phyloP scores from a whole-genome alignment of 75 land plant species.

The Pinus taeda region DNA sequence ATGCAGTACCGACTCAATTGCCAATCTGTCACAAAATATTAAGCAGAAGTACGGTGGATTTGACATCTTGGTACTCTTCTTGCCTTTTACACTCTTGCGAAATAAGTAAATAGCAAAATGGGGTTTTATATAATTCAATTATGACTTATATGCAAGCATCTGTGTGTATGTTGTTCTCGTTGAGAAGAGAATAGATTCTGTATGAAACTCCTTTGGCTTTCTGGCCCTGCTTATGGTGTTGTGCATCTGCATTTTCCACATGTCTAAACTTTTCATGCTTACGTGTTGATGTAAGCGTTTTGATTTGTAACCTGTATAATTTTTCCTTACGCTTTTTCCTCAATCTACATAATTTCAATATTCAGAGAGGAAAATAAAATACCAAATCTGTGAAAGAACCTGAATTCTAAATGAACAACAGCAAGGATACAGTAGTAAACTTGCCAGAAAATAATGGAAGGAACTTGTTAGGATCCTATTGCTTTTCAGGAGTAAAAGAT shows the following conservation, averaged over 20 bases:
- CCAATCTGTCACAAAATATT: constrained; percentile 29
- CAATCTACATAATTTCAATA: background rate
- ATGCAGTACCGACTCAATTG: constrained; percentile 26
- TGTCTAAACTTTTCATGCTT: background rate
- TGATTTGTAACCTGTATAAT: background rate
- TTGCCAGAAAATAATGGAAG: background rate
- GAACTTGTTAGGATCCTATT: background rate
- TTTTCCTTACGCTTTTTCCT: background rate
- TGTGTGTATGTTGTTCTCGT: background rate
- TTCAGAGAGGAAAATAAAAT: background rate
- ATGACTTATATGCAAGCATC: background rate
- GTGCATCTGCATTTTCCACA: too few relatives aligned
- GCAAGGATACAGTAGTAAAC: background rate
- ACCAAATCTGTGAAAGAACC: background rate
- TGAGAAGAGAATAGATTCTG: background rate
- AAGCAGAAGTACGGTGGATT: constrained; percentile 34
- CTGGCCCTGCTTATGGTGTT: background rate
- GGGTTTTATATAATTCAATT: background rate
- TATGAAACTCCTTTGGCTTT: background rate
- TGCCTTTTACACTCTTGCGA: background rate
- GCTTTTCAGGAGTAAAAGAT: background rate
- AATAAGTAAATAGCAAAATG: background rate
- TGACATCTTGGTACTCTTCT: constrained; percentile 49
- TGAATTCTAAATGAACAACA: background rate
- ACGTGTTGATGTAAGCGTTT: background rate